Percentiles rank a stretch among this genome's conserved stretches.
These are phyloP conservation scores for Scedosporium dehoogii DNA, from an alignment of 2,329 filamentous ascomycete genomes.

Conservation along the genomic window DNA sequence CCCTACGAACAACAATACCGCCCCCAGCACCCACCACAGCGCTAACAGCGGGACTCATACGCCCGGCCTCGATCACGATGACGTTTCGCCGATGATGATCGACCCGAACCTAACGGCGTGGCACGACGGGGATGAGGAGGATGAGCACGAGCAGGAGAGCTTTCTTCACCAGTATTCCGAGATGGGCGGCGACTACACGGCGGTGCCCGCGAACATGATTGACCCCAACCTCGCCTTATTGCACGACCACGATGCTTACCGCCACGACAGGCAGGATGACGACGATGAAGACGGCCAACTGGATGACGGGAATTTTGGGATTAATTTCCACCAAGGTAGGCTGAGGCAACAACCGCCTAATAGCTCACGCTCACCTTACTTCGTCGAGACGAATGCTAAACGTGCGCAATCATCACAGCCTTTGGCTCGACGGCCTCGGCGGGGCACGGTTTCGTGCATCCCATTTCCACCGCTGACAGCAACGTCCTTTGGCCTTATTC, in stretches of 20 bases:
- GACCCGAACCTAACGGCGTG: constrained; percentile 4
- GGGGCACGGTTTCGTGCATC: constrained; percentile 41
- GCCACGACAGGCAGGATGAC: constrained; percentile 3
- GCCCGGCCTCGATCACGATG: neutral
- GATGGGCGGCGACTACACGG: constrained; percentile 4
- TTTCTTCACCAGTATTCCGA: constrained; percentile 6
- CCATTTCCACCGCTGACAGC: constrained; percentile 59
- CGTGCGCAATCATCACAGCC: constrained; percentile 7
- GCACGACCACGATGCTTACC: constrained; percentile 1
- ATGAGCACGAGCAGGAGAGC: constrained; percentile 5
- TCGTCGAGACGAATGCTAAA: constrained; percentile 12
- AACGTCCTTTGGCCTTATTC: constrained; percentile 65
- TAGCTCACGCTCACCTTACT: constrained; percentile 22
- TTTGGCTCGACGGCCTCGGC: constrained; percentile 22
- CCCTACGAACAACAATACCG: neutral
- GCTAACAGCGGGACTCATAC: neutral
- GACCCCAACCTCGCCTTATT: constrained; percentile 4
- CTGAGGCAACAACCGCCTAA: neutral
- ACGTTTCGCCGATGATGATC: constrained; percentile 4
- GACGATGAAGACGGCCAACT: constrained; percentile 4
- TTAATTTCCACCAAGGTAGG: constrained; percentile 3
- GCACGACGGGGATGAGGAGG: neutral
- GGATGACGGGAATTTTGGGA: constrained; percentile 1
- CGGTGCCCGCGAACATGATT: constrained; percentile 2
- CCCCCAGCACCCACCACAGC: neutral